Evolutionary conservation across 352 stramenopile genomes (phyloP).

Genomic region (Globisporangium cederbergense): DNA sequence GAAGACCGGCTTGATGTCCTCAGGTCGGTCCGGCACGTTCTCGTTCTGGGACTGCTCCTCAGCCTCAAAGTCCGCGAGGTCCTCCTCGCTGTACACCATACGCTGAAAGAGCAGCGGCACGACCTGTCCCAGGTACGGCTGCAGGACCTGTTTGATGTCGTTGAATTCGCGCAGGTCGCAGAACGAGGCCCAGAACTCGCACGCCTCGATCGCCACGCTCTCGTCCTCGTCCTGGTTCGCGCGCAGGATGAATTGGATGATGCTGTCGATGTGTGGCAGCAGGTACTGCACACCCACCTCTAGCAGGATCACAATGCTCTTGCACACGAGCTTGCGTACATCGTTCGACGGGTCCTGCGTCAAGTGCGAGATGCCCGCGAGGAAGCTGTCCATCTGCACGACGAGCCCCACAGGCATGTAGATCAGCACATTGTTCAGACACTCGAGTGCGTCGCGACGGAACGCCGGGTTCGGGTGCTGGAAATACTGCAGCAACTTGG

Average conservation of each 20-base stretch:
- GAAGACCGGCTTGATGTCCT: conserved; percentile 90
- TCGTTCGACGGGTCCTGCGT: conserved; percentile 80
- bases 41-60: conserved; percentile 88
- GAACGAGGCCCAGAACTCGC: conserved; percentile 90
- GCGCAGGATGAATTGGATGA: conserved; percentile 91
- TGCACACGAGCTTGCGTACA: conserved; percentile 87
- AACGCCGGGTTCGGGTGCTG: conserved; percentile 73
- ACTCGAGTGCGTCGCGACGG: conserved; percentile 84
- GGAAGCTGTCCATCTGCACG: conserved; percentile 88
- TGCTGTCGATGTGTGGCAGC: conserved; percentile 85
- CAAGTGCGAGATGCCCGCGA: conserved; percentile 86
- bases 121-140: conserved; percentile 86
- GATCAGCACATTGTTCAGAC: conserved; percentile 88
- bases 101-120: conserved; percentile 91
- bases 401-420: conserved; percentile 87
- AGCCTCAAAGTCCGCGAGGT: conserved; percentile 87
- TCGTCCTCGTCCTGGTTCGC: conserved; percentile 85
- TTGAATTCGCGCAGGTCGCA: conserved; percentile 87
- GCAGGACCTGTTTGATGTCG: conserved; percentile 90
- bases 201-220: conserved; percentile 85
- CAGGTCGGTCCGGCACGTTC: conserved; percentile 86
- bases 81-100: conserved; percentile 95
- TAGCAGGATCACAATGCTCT: conserved; percentile 89
- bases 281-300: conserved; percentile 88
- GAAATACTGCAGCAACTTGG: conserved; percentile 89